Percentiles rank a stretch among this genome's conserved stretches.
These are phyloP conservation scores for Chaetomiaceae sp. DNA, from an alignment of 2,329 filamentous ascomycete species.

Conservation along the genomic window DNA sequence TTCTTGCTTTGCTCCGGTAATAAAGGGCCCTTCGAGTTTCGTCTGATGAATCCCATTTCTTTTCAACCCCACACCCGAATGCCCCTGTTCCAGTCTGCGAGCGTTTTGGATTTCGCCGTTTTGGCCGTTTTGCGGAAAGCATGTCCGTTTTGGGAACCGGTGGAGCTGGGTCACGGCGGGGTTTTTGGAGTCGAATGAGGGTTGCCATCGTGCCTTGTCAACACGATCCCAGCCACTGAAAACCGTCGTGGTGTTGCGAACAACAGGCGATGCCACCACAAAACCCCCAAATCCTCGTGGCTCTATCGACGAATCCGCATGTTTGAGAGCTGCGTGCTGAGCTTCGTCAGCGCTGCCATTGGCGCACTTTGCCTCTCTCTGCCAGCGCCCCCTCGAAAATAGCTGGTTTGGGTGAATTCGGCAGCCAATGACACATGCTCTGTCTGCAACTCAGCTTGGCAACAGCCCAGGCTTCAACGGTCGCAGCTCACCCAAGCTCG, in stretches of 20 bases:
- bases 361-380: neutral
- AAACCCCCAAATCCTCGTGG: neutral
- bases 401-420: slow-evolving; percentile 4
- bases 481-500: slow-evolving; percentile 1
- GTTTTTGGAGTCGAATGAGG: slow-evolving; percentile 20
- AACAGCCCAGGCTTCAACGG: slow-evolving; percentile 13
- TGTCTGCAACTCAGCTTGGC: slow-evolving; percentile 10
- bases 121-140: neutral
- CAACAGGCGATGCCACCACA: slow-evolving; percentile 8
- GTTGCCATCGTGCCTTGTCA: slow-evolving; percentile 2
- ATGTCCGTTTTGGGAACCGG: slow-evolving; percentile 1
- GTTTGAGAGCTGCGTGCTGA: slow-evolving; percentile 5
- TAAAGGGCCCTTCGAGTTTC: neutral
- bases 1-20: neutral
- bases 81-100: neutral
- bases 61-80: neutral
- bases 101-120: neutral
- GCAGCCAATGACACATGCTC: slow-evolving; percentile 6
- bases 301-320: slow-evolving; percentile 5
- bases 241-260: slow-evolving; percentile 16
- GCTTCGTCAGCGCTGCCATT: slow-evolving; percentile 2
- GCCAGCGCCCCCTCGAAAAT: neutral
- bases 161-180: neutral
- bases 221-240: slow-evolving; percentile 10
- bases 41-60: neutral